Conservation (phyloP, 2,329 filamentous ascomycete genomes). For the Claviceps sp. region DNA sequence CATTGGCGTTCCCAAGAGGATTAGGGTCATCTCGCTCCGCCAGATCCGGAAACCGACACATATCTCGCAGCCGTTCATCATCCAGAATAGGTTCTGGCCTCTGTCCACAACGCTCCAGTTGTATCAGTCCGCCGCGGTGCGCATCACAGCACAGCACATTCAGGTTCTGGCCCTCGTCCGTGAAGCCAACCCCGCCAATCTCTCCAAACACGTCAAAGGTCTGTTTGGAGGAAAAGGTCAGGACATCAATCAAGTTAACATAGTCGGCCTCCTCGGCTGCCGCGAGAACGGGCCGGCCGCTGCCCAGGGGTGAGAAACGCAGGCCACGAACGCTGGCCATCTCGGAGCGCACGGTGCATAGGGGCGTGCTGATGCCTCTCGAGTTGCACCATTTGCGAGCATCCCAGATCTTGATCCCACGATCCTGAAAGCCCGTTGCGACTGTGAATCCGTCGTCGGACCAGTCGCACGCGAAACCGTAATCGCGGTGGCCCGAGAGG, state of each 20-base stretch:
- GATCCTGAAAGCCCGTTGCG: constrained; percentile 67
- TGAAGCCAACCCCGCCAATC: constrained; percentile 54
- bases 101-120: constrained; percentile 37
- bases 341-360: constrained; percentile 46
- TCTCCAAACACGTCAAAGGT: constrained; percentile 63
- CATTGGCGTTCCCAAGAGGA: constrained; percentile 1
- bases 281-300: constrained; percentile 52
- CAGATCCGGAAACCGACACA: neutral
- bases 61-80: constrained; percentile 8
- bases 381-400: constrained; percentile 52
- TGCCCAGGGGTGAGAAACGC: constrained; percentile 58
- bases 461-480: constrained; percentile 68
- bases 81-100: constrained; percentile 14
- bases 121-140: constrained; percentile 52
- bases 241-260: constrained; percentile 56
- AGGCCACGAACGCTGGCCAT: constrained; percentile 58
- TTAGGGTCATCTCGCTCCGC: constrained; percentile 3
- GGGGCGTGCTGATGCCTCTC: constrained; percentile 30
- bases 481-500: constrained; percentile 53
- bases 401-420: constrained; percentile 61
- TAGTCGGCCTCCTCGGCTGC: constrained; percentile 66
- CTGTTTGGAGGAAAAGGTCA: constrained; percentile 51
- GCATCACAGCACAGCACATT: constrained; percentile 54
- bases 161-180: constrained; percentile 54
- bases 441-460: constrained; percentile 63